Conservation (phyloP, 1,139 yeast species). For the Pichia sp. region DNA sequence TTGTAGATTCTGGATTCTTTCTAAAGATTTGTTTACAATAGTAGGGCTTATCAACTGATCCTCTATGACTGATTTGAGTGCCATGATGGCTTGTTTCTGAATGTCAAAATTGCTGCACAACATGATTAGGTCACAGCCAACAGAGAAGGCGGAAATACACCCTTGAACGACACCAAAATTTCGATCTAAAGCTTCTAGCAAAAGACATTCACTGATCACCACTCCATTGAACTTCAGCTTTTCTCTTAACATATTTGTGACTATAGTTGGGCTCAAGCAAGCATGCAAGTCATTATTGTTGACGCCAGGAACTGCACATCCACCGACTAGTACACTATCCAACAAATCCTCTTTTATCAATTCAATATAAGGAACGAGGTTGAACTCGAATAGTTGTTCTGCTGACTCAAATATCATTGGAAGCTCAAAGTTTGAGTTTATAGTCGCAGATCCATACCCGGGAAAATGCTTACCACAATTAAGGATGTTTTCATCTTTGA, state of each 20-base stretch:
- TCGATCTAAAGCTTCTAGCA: constrained; percentile 61
- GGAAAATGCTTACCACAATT: constrained; percentile 68
- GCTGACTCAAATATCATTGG: constrained; percentile 60
- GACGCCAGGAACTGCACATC: constrained; percentile 65
- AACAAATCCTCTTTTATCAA: constrained; percentile 44
- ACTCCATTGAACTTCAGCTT: constrained; percentile 56
- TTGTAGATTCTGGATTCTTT: constrained; percentile 46
- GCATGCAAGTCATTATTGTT: constrained; percentile 64
- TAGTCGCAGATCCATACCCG: constrained; percentile 62
- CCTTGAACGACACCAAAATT: constrained; percentile 66
- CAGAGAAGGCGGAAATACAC: constrained; percentile 56
- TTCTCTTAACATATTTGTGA: constrained; percentile 48
- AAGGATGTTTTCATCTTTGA: constrained; percentile 51
- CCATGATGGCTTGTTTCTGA: constrained; percentile 57
- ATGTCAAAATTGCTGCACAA: constrained; percentile 57
- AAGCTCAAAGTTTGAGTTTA: constrained; percentile 54
- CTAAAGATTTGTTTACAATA: constrained; percentile 39
- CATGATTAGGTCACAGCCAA: constrained; percentile 64
- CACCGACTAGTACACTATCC: constrained; percentile 61
- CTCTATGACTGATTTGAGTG: constrained; percentile 49
- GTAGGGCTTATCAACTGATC: constrained; percentile 40
- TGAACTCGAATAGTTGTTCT: constrained; percentile 50
- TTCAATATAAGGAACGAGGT: constrained; percentile 51
- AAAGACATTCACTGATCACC: constrained; percentile 62
- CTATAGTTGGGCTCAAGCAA: constrained; percentile 53